Conservation (phyloP, 345 rosid species). For the Euclidium syriacum region DNA sequence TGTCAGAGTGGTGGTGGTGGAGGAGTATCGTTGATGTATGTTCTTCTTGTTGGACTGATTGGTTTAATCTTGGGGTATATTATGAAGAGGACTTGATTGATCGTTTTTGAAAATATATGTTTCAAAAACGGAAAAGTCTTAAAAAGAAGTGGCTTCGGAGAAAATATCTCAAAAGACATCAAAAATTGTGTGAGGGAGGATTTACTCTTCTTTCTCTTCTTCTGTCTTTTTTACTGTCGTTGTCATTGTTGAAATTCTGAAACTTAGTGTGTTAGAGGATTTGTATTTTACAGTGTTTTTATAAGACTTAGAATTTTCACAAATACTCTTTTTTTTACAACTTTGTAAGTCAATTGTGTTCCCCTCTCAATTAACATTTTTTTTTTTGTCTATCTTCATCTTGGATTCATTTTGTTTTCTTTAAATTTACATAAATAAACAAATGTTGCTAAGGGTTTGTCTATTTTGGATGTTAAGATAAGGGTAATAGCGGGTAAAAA, state of each 20-base stretch:
- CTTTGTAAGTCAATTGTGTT: conserved; percentile 1
- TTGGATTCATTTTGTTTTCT: not conserved
- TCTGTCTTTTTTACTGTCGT: conserved; percentile 12
- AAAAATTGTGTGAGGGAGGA: conserved; percentile 17
- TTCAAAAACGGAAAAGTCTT: not conserved
- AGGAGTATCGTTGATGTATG: conserved; percentile 46
- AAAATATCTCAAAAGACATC: conserved; percentile 13
- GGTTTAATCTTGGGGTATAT: conserved; percentile 73
- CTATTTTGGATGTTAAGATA: no score
- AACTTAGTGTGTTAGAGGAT: conserved; percentile 8
- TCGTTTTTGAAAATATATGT: no score
- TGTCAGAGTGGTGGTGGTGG: conserved; percentile 28
- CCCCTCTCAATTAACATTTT: not conserved
- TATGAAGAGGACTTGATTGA: conserved; percentile 56
- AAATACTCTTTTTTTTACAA: not conserved
- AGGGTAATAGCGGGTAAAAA: no score
- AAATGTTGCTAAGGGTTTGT: no score
- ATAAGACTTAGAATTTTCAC: conserved; percentile 18
- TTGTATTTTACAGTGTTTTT: conserved; percentile 6
- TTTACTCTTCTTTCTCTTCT: conserved; percentile 22
- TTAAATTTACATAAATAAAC: no score
- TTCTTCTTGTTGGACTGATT: conserved; percentile 57
- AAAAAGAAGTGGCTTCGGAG: not conserved
- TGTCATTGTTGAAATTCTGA: conserved; percentile 13
- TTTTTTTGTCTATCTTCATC: not conserved